These are phyloP conservation scores for Metrosideros polymorpha DNA, from an alignment of 441 rosid genomes.

Conservation along the genomic window DNA sequence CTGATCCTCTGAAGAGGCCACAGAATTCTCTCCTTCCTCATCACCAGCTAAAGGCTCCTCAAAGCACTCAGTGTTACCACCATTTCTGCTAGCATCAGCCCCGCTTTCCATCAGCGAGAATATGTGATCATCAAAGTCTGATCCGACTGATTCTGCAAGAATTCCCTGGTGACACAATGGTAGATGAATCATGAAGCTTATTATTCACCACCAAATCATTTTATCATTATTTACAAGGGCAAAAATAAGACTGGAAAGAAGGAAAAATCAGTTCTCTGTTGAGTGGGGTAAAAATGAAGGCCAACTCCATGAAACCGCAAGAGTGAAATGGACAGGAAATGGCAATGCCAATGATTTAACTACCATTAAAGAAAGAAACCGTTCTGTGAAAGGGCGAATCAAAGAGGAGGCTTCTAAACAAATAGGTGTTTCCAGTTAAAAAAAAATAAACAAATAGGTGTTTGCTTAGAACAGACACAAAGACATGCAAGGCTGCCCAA, in stretches of 20 bases:
- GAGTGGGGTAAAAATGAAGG: background rate
- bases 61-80: slow-evolving; percentile 28
- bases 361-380: background rate
- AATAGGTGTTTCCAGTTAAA: too few relatives aligned
- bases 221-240: background rate
- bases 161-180: slow-evolving; percentile 48
- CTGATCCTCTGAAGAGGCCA: slow-evolving; percentile 78
- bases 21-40: slow-evolving; percentile 67
- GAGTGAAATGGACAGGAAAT: background rate
- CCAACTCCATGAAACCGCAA: background rate
- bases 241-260: background rate
- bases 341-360: background rate
- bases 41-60: slow-evolving; percentile 71
- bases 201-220: background rate
- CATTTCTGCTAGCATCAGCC: slow-evolving; percentile 46
- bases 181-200: background rate
- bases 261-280: background rate
- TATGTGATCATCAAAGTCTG: slow-evolving; percentile 28
- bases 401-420: background rate
- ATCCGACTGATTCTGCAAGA: slow-evolving; percentile 50
- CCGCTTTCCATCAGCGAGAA: slow-evolving; percentile 61
- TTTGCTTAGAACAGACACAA: background rate
- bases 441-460: background rate
- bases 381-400: background rate
- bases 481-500: background rate